These are phyloP conservation scores for Hibiscus mutabilis DNA, from an alignment of 345 rosid species.

Conservation along the genomic window DNA sequence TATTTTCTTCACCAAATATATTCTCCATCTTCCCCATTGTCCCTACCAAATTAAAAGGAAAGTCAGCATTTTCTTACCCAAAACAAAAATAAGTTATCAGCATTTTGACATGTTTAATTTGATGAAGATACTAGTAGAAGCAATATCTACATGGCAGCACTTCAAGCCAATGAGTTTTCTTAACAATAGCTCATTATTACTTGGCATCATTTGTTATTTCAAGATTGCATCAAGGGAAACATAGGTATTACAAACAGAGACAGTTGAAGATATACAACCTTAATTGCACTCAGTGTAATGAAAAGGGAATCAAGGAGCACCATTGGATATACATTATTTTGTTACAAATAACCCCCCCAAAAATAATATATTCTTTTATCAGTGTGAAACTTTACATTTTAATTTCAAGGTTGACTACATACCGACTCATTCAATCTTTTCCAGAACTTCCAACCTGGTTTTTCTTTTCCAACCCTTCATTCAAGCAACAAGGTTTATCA, in stretches of 20 bases:
- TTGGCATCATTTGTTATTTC: background rate
- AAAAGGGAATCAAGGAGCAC: background rate
- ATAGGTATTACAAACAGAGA: background rate
- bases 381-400: slow-evolving; percentile 15
- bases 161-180: background rate
- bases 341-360: background rate
- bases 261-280: slow-evolving; percentile 4
- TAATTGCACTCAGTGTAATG: slow-evolving; percentile 3
- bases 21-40: no score
- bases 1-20: no score
- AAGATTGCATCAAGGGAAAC: background rate
- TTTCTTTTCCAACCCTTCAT: slow-evolving; percentile 99
- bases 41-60: no score
- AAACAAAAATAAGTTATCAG: background rate
- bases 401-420: slow-evolving; percentile 7
- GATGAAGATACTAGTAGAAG: no score
- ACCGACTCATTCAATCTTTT: slow-evolving; percentile 65
- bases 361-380: background rate
- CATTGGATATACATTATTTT: slow-evolving; percentile 10
- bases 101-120: no score
- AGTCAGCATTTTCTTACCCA: no score
- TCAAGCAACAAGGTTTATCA: slow-evolving; percentile 80
- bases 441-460: slow-evolving; percentile 69
- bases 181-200: no score
- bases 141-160: background rate